Evolutionary conservation across 2,329 filamentous ascomycete genomes (phyloP), one percentile per base, ranked within the genome.

Genomic region (Calonectria leucothoes): DNA sequence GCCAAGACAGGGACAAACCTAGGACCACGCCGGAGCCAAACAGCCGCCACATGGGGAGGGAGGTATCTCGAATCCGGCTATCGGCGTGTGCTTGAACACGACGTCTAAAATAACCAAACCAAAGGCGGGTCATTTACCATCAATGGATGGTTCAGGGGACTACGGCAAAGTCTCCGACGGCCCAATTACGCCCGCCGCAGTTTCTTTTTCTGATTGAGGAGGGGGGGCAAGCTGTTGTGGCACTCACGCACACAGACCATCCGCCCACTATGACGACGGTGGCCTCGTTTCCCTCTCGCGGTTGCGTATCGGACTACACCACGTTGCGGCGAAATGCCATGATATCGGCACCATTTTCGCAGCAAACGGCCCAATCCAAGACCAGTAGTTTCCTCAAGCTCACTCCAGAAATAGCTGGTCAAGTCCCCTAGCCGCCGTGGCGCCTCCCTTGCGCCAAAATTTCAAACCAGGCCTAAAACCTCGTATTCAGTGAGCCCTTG

Each of bases 381-480:
- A 42, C 51, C 27, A 12, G 35, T 27, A 35, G 27, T 42, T 29
- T 31, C 51, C 12, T 39, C 35, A 39, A 7, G 17, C 23, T 12
- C 2, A 17, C 8, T 39, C 49, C 23, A 23, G 65, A 67, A 57
- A 67, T 31, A 39, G 65, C 35, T 51, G 17, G 20, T 67, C 23
- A 55, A 29, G 12, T 35, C 37, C 49, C 65, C 37, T 55, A 52
- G 65, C 48, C 65, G 59, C 65, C 49, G 65, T 42, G 65, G 39
- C 35, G 52, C 66, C 39, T 48, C 66, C 52, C 51, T 42, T 61
- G 49, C 3, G 66, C 66, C 66, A 57, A 42, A 42, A 42, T 67
- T 67, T 55, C 64, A 66, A 66, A 66, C 59, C 59, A 64, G 37
- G 59, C 39, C 59, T 48, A 69, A 63, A 63, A 69, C 66, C 66